phyloP scores from a whole-genome alignment of 305 asterid genomes.

The Solanum aculeatissimum region DNA sequence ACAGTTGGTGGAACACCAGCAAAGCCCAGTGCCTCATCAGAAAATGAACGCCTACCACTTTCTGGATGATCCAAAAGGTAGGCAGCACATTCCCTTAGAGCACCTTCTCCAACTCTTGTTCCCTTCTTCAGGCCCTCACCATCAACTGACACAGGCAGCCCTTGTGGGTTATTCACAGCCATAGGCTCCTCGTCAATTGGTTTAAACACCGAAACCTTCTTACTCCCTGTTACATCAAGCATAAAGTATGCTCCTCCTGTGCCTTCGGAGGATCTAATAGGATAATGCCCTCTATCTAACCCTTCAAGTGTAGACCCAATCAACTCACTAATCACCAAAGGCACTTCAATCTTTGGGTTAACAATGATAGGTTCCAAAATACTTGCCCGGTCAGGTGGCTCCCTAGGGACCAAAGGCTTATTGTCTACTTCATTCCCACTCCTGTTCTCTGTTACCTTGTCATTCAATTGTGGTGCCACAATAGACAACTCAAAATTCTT shows the following conservation, averaged over 20 bases:
- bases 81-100: slow-evolving; percentile 83
- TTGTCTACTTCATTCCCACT: slow-evolving; percentile 21
- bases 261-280: slow-evolving; percentile 75
- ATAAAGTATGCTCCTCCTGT: slow-evolving; percentile 94
- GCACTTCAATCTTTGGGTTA: slow-evolving; percentile 55
- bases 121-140: slow-evolving; percentile 96
- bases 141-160: slow-evolving; percentile 66
- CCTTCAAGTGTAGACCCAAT: slow-evolving; percentile 50
- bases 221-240: slow-evolving; percentile 48
- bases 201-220: slow-evolving; percentile 70
- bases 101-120: slow-evolving; percentile 93
- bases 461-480: slow-evolving; percentile 31
- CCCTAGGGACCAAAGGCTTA: slow-evolving; percentile 20
- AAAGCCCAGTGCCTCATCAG: slow-evolving; percentile 51
- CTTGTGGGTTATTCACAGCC: slow-evolving; percentile 86
- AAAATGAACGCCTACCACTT: slow-evolving; percentile 49
- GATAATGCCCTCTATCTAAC: slow-evolving; percentile 49
- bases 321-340: slow-evolving; percentile 41
- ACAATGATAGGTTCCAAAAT: slow-evolving; percentile 65
- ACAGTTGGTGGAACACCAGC: slow-evolving; percentile 86
- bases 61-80: slow-evolving; percentile 86
- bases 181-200: slow-evolving; percentile 89
- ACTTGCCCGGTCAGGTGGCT: slow-evolving; percentile 30
- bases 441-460: slow-evolving; percentile 9
- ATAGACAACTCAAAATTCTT: slow-evolving; percentile 73